Base-by-base conservation (phyloP, 805 yeast genomes). In the Ogataea nitratoaversa region DNA sequence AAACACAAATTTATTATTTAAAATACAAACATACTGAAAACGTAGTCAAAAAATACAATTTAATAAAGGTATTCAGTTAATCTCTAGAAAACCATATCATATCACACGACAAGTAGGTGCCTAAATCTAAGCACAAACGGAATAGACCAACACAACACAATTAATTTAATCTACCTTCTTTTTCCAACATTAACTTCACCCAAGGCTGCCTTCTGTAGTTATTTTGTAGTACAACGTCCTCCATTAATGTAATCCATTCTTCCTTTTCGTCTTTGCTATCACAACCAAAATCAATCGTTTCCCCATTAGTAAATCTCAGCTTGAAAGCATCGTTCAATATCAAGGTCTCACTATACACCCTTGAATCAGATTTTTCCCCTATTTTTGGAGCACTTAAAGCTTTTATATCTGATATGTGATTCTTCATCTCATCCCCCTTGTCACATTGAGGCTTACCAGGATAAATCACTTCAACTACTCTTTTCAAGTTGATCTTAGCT, bases 221-320 rank as follows among this genome's bases (percentile, higher is more conserved):
- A 38, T 56, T 57, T 24, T 50, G 48, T 18, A 67, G 68, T 11
- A 82, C 72, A 16, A 83, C 74, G 36, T 67, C 67, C 43, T 80
- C 80, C 42, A 90, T 60, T 1, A 71, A 60, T 3, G 60, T 51
- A 38, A 83, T 73, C 98, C 97, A 91, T 39, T 67, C 65, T 24
- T 62, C 56, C 62, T 80, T 83, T 35, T 78, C 83, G 14, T 60
- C 67, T 34, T 66, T 70, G 32, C 80, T 76, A 39, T 87, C 93
- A 14, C 96, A 91, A n/a, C 85, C 86, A 60, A 91, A 86, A 48
- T 80, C 85, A 37, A 90, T 84, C 3, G 76, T 67, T 60, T 90
- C 97, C 5, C 87, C 90, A 56, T 90, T 84, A 31, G 77, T 72
- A 60, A 90, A 90, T 46, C 69, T 66, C 36, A 90, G 62, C 54